These are phyloP conservation scores for Fusarium sp. DNA, from an alignment of 2,329 filamentous ascomycete species.

Conservation along the genomic window DNA sequence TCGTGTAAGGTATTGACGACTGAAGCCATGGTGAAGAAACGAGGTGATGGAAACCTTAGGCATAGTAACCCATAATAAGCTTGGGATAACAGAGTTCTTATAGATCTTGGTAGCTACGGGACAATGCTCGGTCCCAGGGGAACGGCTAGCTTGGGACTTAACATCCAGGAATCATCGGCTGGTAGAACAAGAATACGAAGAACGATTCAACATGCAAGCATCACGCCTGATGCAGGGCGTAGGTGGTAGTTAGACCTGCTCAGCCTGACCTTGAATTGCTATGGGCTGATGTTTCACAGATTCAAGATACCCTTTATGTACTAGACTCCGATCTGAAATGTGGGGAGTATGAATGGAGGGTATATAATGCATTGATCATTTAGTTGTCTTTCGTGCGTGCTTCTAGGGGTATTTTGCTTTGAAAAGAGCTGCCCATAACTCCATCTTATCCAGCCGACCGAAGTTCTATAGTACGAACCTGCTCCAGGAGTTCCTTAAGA, in stretches of 20 bases:
- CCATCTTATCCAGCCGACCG: accelerated
- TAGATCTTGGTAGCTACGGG: neutral
- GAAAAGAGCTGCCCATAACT: neutral
- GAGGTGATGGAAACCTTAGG: neutral
- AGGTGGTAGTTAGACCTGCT: neutral
- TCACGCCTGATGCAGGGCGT: neutral
- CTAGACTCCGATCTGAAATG: constrained; percentile 44
- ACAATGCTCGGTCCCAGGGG: neutral
- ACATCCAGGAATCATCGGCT: neutral
- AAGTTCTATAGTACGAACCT: accelerated
- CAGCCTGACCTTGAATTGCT: neutral
- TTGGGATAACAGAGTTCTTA: neutral
- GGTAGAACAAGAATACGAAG: constrained; percentile 26
- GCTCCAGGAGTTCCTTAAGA: accelerated
- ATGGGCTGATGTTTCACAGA: constrained; percentile 33
- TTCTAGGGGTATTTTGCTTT: no score
- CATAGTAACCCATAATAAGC: no score
- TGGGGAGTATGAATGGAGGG: neutral
- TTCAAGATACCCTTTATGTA: constrained; percentile 30
- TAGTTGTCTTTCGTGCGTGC: neutral
- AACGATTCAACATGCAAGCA: no score
- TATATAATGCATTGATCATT: neutral
- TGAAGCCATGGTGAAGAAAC: constrained; percentile 1
- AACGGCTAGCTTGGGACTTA: no score
- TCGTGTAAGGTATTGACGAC: neutral